Base-by-base conservation (phyloP, 345 rosid genomes). In the Abelmoschus esculentus region DNA sequence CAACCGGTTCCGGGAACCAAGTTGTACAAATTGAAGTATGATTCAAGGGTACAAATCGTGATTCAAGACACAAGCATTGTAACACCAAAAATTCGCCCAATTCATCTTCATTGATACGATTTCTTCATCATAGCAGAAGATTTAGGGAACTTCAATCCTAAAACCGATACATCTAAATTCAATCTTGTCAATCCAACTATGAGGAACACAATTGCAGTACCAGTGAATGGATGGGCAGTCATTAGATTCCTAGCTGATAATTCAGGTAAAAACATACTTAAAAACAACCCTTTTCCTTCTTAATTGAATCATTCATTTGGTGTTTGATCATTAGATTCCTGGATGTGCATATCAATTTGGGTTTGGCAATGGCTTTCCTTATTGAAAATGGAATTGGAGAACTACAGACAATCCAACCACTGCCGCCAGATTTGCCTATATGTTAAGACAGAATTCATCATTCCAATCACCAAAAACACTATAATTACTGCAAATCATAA, bases 91-190 rank as follows among this genome's bases (percentile, higher is more conserved):
- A 91, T 89, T 75, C 98, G 91, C 69, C 97, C 97, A 0, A 86
- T 93, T 70, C 98, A 93, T 75, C 82, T 95, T 6, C 99, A 95
- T 4, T 97, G 99, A 56, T 87, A 95, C 53, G 99, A 95, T 82
- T 95, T 95, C 78, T 91, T 86, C 78, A 81, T 95, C 12, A 57
- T 95, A 13, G 99, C 85, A 1, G 80, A 82, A 73, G 99, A 96
- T 10, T 95, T 88, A 26, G 99, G 99, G 69, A 95, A 95, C 76
- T 95, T 95, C 73, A 74, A 90, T 72, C 81, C 92, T 49, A 75
- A 80, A 61, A 86, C 67, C 12, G 93, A 95, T 73, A 46, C 82
- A 11, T 73, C 85, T 0, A 95, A 91, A 76, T 91, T 91, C 75
- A 95, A 95, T 55, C 89, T 95, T 5, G 86, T 83, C 11, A 96